phyloP scores from a whole-genome alignment of 2,329 filamentous ascomycete genomes.

The Stachybotrys chartarum region DNA sequence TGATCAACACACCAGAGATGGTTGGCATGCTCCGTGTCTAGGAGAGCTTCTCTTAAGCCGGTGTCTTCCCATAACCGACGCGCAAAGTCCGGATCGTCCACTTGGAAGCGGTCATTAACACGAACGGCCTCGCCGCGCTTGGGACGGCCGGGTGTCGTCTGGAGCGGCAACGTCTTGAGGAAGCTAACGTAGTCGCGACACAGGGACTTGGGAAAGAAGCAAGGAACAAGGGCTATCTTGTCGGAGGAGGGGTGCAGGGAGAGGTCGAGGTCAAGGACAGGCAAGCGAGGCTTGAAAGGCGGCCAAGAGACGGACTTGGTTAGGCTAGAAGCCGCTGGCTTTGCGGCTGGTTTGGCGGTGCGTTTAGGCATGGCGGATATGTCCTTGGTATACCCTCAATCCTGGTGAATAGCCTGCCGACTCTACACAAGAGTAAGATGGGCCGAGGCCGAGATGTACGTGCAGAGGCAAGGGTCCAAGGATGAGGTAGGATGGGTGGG shows the following conservation, averaged over 20 bases:
- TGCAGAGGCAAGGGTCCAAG: too few relatives aligned
- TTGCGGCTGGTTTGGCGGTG: conserved; percentile 11
- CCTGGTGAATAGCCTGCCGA: background rate
- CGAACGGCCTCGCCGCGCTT: conserved; percentile 75
- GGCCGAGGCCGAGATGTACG: too few relatives aligned
- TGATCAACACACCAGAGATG: conserved; percentile 35
- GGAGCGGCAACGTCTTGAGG: conserved; percentile 59
- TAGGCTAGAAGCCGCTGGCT: conserved; percentile 4
- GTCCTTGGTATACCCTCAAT: too few relatives aligned
- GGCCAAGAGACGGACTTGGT: conserved; percentile 55
- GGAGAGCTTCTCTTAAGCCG: conserved; percentile 58
- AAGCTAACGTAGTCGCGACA: conserved; percentile 73
- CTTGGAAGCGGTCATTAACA: conserved; percentile 84
- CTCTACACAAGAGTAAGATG: background rate
- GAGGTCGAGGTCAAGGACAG: conserved; percentile 55
- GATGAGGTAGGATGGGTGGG: too few relatives aligned
- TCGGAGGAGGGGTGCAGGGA: conserved; percentile 39
- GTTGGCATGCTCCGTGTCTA: conserved; percentile 26
- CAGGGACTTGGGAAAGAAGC: conserved; percentile 67
- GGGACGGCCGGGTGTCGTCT: conserved; percentile 70
- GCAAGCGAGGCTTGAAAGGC: conserved; percentile 59
- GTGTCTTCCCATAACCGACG: conserved; percentile 70
- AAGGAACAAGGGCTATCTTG: conserved; percentile 67
- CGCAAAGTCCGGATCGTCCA: conserved; percentile 70
- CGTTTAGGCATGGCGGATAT: conserved; percentile 22